Conservation (phyloP, 768 basidiomycete species). For the Kwoniella pini region DNA sequence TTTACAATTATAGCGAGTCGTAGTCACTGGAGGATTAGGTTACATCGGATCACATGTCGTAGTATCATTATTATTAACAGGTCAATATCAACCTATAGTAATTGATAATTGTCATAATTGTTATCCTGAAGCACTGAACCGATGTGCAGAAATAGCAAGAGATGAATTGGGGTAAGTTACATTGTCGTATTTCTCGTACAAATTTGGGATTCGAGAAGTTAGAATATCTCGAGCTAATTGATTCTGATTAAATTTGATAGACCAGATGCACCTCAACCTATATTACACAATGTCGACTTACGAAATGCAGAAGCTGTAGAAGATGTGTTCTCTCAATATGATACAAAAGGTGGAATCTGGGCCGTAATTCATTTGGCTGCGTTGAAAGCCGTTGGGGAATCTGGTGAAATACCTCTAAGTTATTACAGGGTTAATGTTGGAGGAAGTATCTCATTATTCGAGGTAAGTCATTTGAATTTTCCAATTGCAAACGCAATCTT, state of each 20-base stretch:
- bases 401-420: slow-evolving; percentile 82
- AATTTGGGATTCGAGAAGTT: no score
- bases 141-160: slow-evolving; percentile 72
- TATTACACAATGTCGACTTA: slow-evolving; percentile 65
- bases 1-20: slow-evolving; percentile 26
- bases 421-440: slow-evolving; percentile 95
- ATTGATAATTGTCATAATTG: slow-evolving; percentile 97
- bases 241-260: slow-evolving; percentile 13
- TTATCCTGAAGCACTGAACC: slow-evolving; percentile 68
- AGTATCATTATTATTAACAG: slow-evolving; percentile 77
- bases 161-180: slow-evolving; percentile 62
- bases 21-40: slow-evolving; percentile 49
- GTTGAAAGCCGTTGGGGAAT: slow-evolving; percentile 97
- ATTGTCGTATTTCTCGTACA: neutral
- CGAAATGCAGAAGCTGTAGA: slow-evolving; percentile 71
- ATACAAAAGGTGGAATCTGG: slow-evolving; percentile 84
- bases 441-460: slow-evolving; percentile 78
- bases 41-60: slow-evolving; percentile 88
- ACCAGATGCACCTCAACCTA: slow-evolving; percentile 38
- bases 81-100: slow-evolving; percentile 87
- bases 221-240: neutral
- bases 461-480: slow-evolving; percentile 45
- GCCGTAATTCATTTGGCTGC: slow-evolving; percentile 96
- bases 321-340: slow-evolving; percentile 75
- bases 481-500: neutral